A percentile compares a stretch with the other conserved stretches of the same genome.
These are phyloP conservation scores for Theileria sp. DNA, from an alignment of 169 alveolate genomes.

Conservation along the genomic window DNA sequence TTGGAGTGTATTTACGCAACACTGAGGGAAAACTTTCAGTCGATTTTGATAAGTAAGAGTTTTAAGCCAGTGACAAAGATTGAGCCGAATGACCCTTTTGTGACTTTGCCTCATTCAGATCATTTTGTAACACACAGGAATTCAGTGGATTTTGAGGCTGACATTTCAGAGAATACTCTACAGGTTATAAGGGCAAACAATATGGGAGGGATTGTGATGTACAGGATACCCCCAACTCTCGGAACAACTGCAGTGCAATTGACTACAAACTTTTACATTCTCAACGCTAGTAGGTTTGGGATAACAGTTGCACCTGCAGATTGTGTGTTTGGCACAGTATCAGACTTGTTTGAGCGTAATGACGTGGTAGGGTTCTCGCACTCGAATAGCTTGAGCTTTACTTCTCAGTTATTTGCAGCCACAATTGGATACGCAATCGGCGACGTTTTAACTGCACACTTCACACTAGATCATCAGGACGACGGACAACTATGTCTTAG, in stretches of 20 bases:
- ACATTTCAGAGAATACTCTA: conserved; percentile 70
- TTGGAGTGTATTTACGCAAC: conserved; percentile 49
- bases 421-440: conserved; percentile 78
- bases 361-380: conserved; percentile 89
- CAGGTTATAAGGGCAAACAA: conserved; percentile 74
- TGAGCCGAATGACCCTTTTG: conserved; percentile 68
- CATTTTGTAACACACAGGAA: conserved; percentile 75
- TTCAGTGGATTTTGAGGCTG: conserved; percentile 77
- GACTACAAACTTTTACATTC: conserved; percentile 72
- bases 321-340: conserved; percentile 79
- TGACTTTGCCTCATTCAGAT: conserved; percentile 73
- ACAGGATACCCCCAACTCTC: conserved; percentile 83
- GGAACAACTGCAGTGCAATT: conserved; percentile 68
- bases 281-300: conserved; percentile 87
- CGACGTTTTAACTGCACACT: conserved; percentile 78
- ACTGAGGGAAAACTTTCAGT: conserved; percentile 23
- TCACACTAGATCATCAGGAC: conserved; percentile 74
- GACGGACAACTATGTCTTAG: conserved; percentile 83
- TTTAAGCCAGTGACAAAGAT: conserved; percentile 30
- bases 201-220: conserved; percentile 87
- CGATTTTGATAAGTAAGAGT: conserved; percentile 34
- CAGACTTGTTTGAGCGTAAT: conserved; percentile 85
- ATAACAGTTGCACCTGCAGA: conserved; percentile 91
- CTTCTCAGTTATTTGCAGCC: conserved; percentile 80
- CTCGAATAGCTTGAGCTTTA: conserved; percentile 70